Conservation (phyloP, 164 flowering plant species). For the Liriodendron chinense region DNA sequence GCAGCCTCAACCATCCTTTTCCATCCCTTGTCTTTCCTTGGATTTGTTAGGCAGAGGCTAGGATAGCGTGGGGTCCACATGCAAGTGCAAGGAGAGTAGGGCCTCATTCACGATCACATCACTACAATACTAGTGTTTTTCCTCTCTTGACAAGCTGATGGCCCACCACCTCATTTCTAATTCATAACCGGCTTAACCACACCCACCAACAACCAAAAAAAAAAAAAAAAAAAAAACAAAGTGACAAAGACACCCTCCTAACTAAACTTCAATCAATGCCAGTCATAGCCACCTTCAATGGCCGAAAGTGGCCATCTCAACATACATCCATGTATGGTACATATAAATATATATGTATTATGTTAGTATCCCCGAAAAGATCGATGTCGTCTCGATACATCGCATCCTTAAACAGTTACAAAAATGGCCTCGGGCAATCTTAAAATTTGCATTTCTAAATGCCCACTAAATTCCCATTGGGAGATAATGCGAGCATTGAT, state of each 20-base stretch:
- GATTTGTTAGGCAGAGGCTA: conserved; percentile 9
- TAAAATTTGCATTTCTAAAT: neutral
- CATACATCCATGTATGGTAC: neutral
- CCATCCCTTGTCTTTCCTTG: neutral
- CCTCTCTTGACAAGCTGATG: neutral
- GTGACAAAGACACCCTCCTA: conserved; percentile 10
- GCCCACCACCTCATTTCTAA: neutral
- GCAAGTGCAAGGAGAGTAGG: neutral
- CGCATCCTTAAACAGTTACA: neutral
- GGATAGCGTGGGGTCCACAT: conserved; percentile 1
- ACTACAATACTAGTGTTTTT: neutral
- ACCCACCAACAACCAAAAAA: conserved; percentile 7
- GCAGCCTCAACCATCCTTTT: neutral
- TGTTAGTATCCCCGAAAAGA: neutral
- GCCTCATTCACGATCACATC: conserved; percentile 1
- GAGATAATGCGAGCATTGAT: no score
- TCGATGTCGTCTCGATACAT: neutral
- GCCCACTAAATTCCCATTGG: no score
- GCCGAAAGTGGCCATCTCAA: neutral
- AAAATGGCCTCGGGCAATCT: neutral
- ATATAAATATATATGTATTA: neutral
- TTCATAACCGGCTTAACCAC: neutral
- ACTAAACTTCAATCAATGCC: neutral
- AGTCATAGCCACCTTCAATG: neutral
- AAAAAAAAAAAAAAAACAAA: no score